Percentiles rank a stretch among this genome's conserved stretches.
Conservation (phyloP, 331 rosid genomes). For the Telfairia occidentalis region DNA sequence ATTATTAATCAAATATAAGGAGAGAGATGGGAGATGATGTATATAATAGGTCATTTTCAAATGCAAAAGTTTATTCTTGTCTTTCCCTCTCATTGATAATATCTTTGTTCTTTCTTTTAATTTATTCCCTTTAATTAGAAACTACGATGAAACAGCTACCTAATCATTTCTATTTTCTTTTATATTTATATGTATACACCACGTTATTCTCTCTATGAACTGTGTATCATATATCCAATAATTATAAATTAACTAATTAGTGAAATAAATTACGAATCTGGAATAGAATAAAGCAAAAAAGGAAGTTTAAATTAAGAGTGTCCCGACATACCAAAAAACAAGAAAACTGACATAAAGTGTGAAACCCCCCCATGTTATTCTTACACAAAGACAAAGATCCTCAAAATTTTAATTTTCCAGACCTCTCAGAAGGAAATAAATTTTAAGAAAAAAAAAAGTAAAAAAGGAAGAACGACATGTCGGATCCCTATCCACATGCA, state of each 20-base stretch:
- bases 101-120: constrained; percentile 27
- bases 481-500: not conserved
- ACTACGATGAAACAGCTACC: constrained; percentile 49
- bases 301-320: constrained; percentile 20
- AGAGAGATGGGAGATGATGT: not conserved
- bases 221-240: constrained; percentile 18
- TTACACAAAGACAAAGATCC: not conserved
- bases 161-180: constrained; percentile 22
- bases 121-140: constrained; percentile 59
- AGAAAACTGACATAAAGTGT: constrained; percentile 20
- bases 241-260: constrained; percentile 18
- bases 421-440: not conserved
- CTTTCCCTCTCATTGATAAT: constrained; percentile 26
- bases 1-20: not conserved
- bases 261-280: constrained; percentile 53
- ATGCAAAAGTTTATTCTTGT: constrained; percentile 79
- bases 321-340: constrained; percentile 24
- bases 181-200: too few species aligned
- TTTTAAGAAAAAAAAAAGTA: too few species aligned
- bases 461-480: not conserved
- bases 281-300: constrained; percentile 70
- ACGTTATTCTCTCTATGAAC: constrained; percentile 48
- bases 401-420: not conserved
- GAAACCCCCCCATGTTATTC: constrained; percentile 14
- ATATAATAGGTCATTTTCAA: constrained; percentile 20